Evolutionary conservation across 1,139 yeast genomes (phyloP).

Genomic region (Candida anutae): DNA sequence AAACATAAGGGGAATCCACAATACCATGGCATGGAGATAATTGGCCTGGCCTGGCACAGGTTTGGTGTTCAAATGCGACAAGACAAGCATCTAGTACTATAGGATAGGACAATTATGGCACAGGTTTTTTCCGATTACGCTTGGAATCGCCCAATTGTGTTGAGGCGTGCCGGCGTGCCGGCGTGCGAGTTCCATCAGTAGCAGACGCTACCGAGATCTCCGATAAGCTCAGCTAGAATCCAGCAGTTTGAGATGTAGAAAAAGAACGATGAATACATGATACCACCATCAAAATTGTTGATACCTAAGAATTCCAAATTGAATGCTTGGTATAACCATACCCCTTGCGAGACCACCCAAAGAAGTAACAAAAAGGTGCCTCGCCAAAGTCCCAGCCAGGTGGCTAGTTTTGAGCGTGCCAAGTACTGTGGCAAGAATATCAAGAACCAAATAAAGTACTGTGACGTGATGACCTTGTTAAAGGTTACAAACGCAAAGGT

Average conservation of each 20-base stretch:
- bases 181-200: too few species aligned
- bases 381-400: slow-evolving; percentile 12
- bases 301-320: slow-evolving; percentile 73
- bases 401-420: slow-evolving; percentile 32
- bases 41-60: too few species aligned
- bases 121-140: too few species aligned
- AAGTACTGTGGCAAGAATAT: slow-evolving; percentile 72
- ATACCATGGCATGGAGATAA: too few species aligned
- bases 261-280: slow-evolving; percentile 50
- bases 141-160: not conserved
- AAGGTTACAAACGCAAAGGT: slow-evolving; percentile 85
- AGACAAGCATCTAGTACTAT: too few species aligned
- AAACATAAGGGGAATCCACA: too few species aligned
- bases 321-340: slow-evolving; percentile 78
- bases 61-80: too few species aligned
- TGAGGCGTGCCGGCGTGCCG: too few species aligned
- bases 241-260: slow-evolving; percentile 68
- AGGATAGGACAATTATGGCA: too few species aligned
- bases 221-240: slow-evolving; percentile 52
- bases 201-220: slow-evolving; percentile 17
- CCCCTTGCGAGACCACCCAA: slow-evolving; percentile 69
- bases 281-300: slow-evolving; percentile 51
- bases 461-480: slow-evolving; percentile 92
- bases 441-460: slow-evolving; percentile 88
- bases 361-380: slow-evolving; percentile 34